A percentile compares a stretch with the other conserved stretches of the same genome.
Conservation (phyloP, 2,329 filamentous ascomycete species). For the Madurella fahalii region DNA sequence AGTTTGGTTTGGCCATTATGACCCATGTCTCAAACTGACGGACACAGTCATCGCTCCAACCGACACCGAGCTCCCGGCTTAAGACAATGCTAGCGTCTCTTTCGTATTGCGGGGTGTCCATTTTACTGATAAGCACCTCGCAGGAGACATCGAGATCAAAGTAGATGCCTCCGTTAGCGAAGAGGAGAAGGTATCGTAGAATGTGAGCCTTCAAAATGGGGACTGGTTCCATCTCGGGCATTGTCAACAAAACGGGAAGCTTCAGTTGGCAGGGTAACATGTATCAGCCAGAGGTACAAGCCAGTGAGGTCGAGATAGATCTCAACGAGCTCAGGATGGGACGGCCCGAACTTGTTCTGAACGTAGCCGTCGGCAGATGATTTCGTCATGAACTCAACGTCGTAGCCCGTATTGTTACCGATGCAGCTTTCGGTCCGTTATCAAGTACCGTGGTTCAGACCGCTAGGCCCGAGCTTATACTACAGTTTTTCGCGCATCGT, state of each 20-base stretch:
- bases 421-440: conserved; percentile 33
- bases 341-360: conserved; percentile 51
- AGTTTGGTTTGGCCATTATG: too few species aligned
- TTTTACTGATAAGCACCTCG: conserved; percentile 31
- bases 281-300: not conserved
- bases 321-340: conserved; percentile 24
- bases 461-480: conserved; percentile 38
- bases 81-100: too few species aligned
- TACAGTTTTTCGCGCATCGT: conserved; percentile 34
- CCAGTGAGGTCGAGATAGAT: conserved; percentile 23
- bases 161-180: conserved; percentile 74
- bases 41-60: too few species aligned
- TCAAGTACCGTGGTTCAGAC: conserved; percentile 29
- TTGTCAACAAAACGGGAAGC: not conserved
- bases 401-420: conserved; percentile 27
- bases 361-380: conserved; percentile 44
- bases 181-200: conserved; percentile 65
- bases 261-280: too few species aligned
- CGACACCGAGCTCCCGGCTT: too few species aligned
- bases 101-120: conserved; percentile 30
- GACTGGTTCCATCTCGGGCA: not conserved
- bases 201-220: too few species aligned
- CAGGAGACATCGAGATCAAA: conserved; percentile 45
- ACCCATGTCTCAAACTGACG: too few species aligned
- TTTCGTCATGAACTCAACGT: conserved; percentile 29